Evolutionary conservation across 805 yeast genomes (phyloP), one percentile per base, ranked within the genome.

Genomic region (Candida parachauliodes): DNA sequence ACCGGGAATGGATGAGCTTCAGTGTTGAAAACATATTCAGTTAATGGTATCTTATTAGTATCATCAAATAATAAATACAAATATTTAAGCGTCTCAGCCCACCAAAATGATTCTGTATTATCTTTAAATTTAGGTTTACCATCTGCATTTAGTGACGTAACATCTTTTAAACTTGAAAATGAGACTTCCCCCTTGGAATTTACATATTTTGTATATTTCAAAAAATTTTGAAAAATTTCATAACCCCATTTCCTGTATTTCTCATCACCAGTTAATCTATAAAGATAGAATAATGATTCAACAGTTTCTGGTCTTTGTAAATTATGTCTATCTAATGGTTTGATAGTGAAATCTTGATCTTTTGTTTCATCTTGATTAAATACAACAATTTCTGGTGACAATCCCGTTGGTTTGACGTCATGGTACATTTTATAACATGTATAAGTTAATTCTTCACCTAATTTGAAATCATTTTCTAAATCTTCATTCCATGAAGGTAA

Each of bases 1-100:
- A 66, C 71, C n/a, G 96, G 96, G 60, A 88, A 77, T 25, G 95
- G 93, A 57, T 88, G 97, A 0, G 95, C 97, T 55, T 88, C 96
- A 1, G 96, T 88, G 62, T 87, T 89, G 69, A 86, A 87, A 5
- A 89, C 88, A 37, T 80, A 74, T 41, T 79, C 62, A 32, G 76
- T 76, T 48, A 88, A 64, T 21, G 89, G 88, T 45, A 84, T 61
- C 39, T 77, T 70, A 44, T 74, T 68, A 12, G 70, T 70, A 48
- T 78, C 79, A 46, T 85, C 93, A 60, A 88, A 88, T 45, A 88
- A 64, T 40, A 87, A 61, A 52, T 86, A 86, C 28, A 88, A 67
- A 60, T 88, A 89, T 60, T 89, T 89, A 55, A 89, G 72, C 3
- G 97, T 89, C 58, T 89, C 96, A 2, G 96, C 89, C 35, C 86